These are phyloP conservation scores for Volutella citrinella DNA, from an alignment of 2,329 filamentous ascomycete species.

Conservation along the genomic window DNA sequence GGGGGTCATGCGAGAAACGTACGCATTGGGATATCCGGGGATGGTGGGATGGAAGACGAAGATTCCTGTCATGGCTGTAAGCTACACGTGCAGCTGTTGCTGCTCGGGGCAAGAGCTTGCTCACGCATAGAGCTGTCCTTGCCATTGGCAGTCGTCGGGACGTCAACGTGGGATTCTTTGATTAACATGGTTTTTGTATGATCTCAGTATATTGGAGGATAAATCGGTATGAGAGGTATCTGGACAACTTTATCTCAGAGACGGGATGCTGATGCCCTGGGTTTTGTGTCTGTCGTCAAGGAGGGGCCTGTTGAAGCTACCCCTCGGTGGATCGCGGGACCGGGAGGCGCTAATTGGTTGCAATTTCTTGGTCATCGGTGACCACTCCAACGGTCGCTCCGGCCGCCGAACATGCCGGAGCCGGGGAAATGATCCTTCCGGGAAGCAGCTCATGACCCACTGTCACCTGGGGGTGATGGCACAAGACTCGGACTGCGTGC, in stretches of 20 bases:
- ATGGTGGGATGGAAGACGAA: conserved; percentile 87
- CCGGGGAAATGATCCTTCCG: conserved; percentile 7
- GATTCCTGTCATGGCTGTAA: conserved; percentile 57
- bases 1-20: no score
- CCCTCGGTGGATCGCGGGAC: no score
- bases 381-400: no score
- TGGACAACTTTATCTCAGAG: neutral
- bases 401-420: conserved; percentile 6
- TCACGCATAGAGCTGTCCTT: conserved; percentile 54
- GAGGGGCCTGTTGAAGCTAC: no score
- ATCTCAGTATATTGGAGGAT: conserved; percentile 1
- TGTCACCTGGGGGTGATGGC: no score
- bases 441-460: conserved; percentile 1
- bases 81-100: no score
- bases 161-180: conserved; percentile 51
- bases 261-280: no score
- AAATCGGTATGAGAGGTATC: neutral
- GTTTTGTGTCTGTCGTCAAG: no score
- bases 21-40: conserved; percentile 82
- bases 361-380: no score
- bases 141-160: conserved; percentile 49
- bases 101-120: no score
- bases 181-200: conserved; percentile 44
- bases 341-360: no score
- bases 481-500: no score